Conservation (phyloP, 306 rosid genomes). For the Canavalia gladiata region DNA sequence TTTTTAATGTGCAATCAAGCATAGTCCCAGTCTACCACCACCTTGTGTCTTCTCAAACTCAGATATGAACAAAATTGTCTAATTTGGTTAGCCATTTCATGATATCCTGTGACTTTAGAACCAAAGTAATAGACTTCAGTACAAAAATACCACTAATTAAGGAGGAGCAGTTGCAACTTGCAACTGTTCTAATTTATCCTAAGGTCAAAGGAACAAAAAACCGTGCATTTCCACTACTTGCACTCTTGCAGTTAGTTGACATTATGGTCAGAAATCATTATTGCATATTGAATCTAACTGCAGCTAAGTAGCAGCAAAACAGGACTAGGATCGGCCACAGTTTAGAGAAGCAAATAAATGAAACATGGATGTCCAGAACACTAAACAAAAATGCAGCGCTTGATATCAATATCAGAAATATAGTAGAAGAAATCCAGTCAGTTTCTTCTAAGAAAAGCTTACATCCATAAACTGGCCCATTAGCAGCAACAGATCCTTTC, state of each 20-base stretch:
- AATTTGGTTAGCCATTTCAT: constrained; percentile 31
- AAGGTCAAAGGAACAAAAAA: constrained; percentile 22
- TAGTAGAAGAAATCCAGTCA: neutral
- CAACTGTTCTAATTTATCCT: constrained; percentile 9
- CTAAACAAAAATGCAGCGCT: constrained; percentile 28
- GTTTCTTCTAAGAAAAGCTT: constrained; percentile 41
- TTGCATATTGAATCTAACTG: neutral
- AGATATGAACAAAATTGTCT: constrained; percentile 14
- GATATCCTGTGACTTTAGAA: constrained; percentile 11
- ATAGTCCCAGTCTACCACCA: constrained; percentile 6
- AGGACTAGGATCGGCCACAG: neutral
- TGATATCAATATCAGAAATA: constrained; percentile 37
- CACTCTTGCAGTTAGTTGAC: constrained; percentile 2
- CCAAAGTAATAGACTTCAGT: constrained; percentile 12
- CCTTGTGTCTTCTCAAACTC: neutral
- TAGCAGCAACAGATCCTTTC: constrained; percentile 47
- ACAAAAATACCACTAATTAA: constrained; percentile 21
- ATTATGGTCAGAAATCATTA: neutral
- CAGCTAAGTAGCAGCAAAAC: constrained; percentile 20
- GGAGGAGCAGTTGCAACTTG: neutral
- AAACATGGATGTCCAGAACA: constrained; percentile 13
- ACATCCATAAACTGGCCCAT: constrained; percentile 48
- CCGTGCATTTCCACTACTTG: constrained; percentile 20
- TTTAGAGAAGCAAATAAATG: constrained; percentile 9
- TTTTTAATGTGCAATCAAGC: constrained; percentile 18